phyloP scores from a whole-genome alignment of 805 yeast species.

The Suhomyces emberorum region DNA sequence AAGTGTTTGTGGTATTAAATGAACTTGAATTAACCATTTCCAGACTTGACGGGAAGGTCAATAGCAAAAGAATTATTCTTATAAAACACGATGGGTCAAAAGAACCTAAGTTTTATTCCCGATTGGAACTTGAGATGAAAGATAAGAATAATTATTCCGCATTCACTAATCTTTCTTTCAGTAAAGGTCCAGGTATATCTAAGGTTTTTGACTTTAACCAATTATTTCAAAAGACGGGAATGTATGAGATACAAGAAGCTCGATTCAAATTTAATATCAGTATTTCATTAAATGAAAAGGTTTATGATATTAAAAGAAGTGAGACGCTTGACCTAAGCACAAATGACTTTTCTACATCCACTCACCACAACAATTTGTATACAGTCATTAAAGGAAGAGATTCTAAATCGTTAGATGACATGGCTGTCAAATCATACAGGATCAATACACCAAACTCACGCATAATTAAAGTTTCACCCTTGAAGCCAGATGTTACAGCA shows the following conservation, averaged over 20 bases:
- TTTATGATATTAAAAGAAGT: background rate
- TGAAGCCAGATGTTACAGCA: constrained; percentile 24
- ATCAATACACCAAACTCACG: constrained; percentile 2
- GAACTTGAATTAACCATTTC: constrained; percentile 8
- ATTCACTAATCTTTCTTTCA: background rate
- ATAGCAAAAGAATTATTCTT: constrained; percentile 1
- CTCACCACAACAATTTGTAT: background rate
- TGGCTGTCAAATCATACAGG: background rate
- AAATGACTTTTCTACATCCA: background rate
- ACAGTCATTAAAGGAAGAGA: background rate
- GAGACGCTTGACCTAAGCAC: background rate
- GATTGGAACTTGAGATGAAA: background rate
- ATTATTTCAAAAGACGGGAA: constrained; percentile 21
- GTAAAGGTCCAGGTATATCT: background rate
- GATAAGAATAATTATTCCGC: background rate
- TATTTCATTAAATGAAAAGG: constrained; percentile 2
- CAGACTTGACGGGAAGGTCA: constrained; percentile 2
- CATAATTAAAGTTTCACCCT: constrained; percentile 1
- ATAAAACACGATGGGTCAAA: background rate
- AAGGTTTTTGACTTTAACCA: constrained; percentile 22
- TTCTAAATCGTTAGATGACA: background rate
- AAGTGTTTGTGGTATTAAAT: constrained; percentile 8
- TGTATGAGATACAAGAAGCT: constrained; percentile 16
- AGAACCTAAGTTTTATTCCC: background rate
- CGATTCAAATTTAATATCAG: constrained; percentile 10